These are phyloP conservation scores for Lactarius quietus DNA, from an alignment of 768 basidiomycete species.

Conservation along the genomic window DNA sequence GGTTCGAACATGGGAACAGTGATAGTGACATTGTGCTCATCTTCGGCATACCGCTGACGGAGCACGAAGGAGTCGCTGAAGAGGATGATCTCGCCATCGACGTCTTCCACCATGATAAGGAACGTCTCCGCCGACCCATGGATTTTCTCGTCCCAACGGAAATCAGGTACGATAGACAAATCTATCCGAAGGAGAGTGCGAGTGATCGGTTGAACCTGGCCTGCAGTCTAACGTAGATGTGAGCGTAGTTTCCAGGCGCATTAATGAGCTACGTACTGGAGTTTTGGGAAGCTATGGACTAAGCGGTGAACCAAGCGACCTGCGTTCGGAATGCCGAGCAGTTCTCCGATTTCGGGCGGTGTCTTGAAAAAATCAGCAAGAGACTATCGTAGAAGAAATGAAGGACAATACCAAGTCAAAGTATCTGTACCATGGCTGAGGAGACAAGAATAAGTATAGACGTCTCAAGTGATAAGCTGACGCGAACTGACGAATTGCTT, in stretches of 20 bases:
- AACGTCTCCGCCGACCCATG: constrained; percentile 89
- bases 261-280: constrained; percentile 54
- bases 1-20: constrained; percentile 97
- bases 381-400: neutral
- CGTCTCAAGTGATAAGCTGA: neutral
- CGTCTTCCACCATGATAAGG: constrained; percentile 92
- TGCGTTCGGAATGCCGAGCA: constrained; percentile 91
- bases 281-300: constrained; percentile 94
- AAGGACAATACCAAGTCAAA: constrained; percentile 66
- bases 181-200: constrained; percentile 90
- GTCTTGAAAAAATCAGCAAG: constrained; percentile 35
- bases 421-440: constrained; percentile 94
- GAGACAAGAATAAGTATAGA: constrained; percentile 1
- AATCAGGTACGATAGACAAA: constrained; percentile 93
- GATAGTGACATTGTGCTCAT: constrained; percentile 91
- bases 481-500: constrained; percentile 83
- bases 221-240: constrained; percentile 54
- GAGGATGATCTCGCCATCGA: constrained; percentile 94
- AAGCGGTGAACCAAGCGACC: constrained; percentile 88
- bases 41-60: constrained; percentile 86
- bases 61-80: constrained; percentile 94
- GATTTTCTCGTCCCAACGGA: constrained; percentile 95
- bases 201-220: constrained; percentile 98
- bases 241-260: neutral
- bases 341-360: constrained; percentile 91